Evolutionary conservation across 2,329 filamentous ascomycete genomes (phyloP), one percentile per base, ranked within the genome.

Genomic region (Colletotrichum caudatum): DNA sequence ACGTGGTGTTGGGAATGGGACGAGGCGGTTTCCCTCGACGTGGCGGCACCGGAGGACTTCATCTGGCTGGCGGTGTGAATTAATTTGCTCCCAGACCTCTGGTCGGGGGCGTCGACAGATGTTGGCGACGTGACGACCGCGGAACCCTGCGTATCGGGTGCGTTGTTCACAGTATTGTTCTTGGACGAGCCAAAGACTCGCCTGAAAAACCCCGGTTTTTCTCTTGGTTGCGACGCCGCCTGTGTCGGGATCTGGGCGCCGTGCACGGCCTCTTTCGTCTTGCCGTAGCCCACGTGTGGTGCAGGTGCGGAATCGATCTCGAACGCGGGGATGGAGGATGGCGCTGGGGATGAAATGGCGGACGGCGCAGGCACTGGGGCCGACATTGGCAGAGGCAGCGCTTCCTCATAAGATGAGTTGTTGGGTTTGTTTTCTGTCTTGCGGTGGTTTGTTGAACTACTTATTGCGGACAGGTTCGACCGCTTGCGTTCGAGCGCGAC

Each of bases 121-220:
- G 79, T 76, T 26, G 82, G 78, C 53, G 82, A 80, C 63, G 77
- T 71, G 65, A 82, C 81, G n/a, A 78, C 71, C 3, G 76, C 64
- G 35, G 73, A 64, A 61, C 53, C 60, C 70, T 48, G 66, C 59
- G 50, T 63, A 57, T 61, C 56, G 76, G 56, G 56, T 26, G 68
- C 67, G 57, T 65, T 72, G 66, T 71, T 76, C 66, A 77, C 76
- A 73, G 78, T 79, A 74, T 80, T 85, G 60, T 82, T 87, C 78
- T 88, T 93, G 46, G 92, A 90, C 12, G 91, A 92, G 56, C 85
- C 93, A 84, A 98, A 98, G 50, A 98, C 93, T 74, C 95, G 90
- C 76, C 94, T 91, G 84, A 98, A 98, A 84, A 99, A 98, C 26
- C 96, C 95, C 11, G 89, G 93, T 69, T 91, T 90, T 77, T 94